Percentiles rank a stretch among this genome's conserved stretches.
These are phyloP conservation scores for Geranomyces michiganensis DNA, from an alignment of 192 early-diverging fungal species.

Conservation along the genomic window DNA sequence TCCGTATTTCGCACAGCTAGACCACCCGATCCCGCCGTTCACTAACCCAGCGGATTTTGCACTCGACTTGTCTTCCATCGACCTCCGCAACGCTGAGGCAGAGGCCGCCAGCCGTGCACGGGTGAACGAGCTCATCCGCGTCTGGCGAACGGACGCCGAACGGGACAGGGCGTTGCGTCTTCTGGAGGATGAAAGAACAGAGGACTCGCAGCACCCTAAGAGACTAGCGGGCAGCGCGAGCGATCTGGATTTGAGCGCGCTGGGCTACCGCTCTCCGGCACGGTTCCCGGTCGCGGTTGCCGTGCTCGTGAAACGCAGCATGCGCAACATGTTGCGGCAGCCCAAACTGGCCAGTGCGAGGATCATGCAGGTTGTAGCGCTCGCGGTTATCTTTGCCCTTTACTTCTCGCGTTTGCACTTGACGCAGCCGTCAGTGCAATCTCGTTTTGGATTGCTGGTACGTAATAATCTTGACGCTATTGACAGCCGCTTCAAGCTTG, in stretches of 20 bases:
- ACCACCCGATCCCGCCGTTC: slow-evolving; percentile 31
- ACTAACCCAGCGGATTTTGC: slow-evolving; percentile 55
- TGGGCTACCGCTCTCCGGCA: slow-evolving; percentile 12
- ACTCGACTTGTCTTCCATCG: slow-evolving; percentile 49
- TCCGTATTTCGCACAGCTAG: slow-evolving; percentile 39
- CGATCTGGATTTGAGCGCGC: neutral
- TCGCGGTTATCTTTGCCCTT: slow-evolving; percentile 47
- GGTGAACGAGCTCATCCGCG: slow-evolving; percentile 30
- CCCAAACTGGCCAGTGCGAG: slow-evolving; percentile 35
- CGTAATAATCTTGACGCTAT: too few relatives aligned
- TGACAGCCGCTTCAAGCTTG: too few relatives aligned
- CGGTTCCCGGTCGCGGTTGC: slow-evolving; percentile 29
- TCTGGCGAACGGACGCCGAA: slow-evolving; percentile 24
- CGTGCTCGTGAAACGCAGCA: slow-evolving; percentile 37
- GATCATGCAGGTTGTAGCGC: slow-evolving; percentile 43
- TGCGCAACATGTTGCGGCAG: slow-evolving; percentile 41
- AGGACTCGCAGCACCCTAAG: too few relatives aligned
- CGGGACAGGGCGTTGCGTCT: neutral
- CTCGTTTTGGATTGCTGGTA: slow-evolving; percentile 43
- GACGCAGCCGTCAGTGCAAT: slow-evolving; percentile 40
- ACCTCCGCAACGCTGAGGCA: slow-evolving; percentile 34
- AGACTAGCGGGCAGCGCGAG: neutral
- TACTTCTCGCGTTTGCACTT: slow-evolving; percentile 36
- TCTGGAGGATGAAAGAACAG: neutral
- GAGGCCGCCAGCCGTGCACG: slow-evolving; percentile 30